Percentiles rank a stretch among this genome's conserved stretches.
phyloP scores from a whole-genome alignment of 1,284 basidiomycete species.

The Trichosporon inkin region DNA sequence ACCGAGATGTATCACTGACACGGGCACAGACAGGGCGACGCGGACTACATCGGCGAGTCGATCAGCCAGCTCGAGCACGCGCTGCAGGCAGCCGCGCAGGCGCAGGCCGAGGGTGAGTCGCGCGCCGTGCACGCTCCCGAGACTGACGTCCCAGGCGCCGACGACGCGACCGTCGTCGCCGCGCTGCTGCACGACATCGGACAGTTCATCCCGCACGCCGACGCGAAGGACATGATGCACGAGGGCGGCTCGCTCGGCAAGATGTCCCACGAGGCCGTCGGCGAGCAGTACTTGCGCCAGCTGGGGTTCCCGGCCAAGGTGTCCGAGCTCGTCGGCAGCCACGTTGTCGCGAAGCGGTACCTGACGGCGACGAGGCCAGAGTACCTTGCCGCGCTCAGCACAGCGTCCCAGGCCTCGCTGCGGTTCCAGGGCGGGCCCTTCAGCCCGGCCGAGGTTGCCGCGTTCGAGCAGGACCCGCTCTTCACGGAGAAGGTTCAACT shows the following conservation, averaged over 20 bases:
- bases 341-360: constrained; percentile 41
- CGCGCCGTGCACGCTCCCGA: background rate
- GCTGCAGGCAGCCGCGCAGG: constrained; percentile 34
- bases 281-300: constrained; percentile 31
- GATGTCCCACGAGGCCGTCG: constrained; percentile 35
- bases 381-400: constrained; percentile 30
- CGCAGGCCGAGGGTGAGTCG: constrained; percentile 8
- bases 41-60: constrained; percentile 34
- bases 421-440: constrained; percentile 41
- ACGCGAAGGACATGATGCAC: constrained; percentile 27
- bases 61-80: constrained; percentile 36
- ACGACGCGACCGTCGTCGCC: constrained; percentile 38
- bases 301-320: constrained; percentile 39
- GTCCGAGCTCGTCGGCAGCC: constrained; percentile 34
- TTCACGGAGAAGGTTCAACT: constrained; percentile 33
- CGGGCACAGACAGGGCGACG: constrained; percentile 26
- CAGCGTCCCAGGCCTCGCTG: constrained; percentile 30
- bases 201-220: constrained; percentile 34
- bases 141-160: constrained; percentile 23
- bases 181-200: constrained; percentile 44
- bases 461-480: constrained; percentile 34
- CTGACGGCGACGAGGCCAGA: constrained; percentile 28
- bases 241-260: constrained; percentile 29
- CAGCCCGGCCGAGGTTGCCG: constrained; percentile 23
- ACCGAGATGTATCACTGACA: constrained; percentile 11